Evolutionary conservation across 23 red algal species (phyloP).

Genomic region (Pyropia haitanensis): DNA sequence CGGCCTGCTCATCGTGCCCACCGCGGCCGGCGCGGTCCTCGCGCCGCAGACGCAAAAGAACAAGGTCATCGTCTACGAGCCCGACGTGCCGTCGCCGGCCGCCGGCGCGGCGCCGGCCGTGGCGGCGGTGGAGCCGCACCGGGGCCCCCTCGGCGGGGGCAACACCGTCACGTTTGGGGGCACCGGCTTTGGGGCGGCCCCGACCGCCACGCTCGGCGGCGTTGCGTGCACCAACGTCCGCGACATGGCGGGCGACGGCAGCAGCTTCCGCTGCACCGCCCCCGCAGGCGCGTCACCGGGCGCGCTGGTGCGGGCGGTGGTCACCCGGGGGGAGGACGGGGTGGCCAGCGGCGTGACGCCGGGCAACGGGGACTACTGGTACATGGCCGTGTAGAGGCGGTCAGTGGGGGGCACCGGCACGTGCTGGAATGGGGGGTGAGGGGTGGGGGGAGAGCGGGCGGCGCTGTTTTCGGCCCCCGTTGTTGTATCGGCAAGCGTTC

Average conservation of each 20-base stretch:
- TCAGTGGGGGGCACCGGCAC: too few species aligned
- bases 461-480: too few species aligned
- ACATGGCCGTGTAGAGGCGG: too few species aligned
- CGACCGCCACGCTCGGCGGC: slow-evolving; percentile 42
- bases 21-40: slow-evolving; percentile 33
- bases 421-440: too few species aligned
- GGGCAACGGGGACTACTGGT: too few species aligned
- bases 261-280: slow-evolving; percentile 42
- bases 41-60: slow-evolving; percentile 54
- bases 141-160: slow-evolving; percentile 46
- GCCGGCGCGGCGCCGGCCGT: slow-evolving; percentile 22
- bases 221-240: slow-evolving; percentile 20
- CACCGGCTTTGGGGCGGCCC: slow-evolving; percentile 23
- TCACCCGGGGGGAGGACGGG: too few species aligned
- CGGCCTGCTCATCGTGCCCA: slow-evolving; percentile 27
- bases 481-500: too few species aligned
- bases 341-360: too few species aligned
- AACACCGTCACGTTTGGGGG: slow-evolving; percentile 38
- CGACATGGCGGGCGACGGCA: slow-evolving; percentile 14
- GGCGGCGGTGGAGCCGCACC: slow-evolving; percentile 47
- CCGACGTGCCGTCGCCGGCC: slow-evolving; percentile 27
- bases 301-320: slow-evolving; percentile 12
- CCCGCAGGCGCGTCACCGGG: slow-evolving; percentile 21
- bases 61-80: slow-evolving; percentile 33
- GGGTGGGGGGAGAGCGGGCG: too few species aligned